Evolutionary conservation across 192 early-diverging fungal genomes (phyloP).

Genomic region (Thamnidium elegans): DNA sequence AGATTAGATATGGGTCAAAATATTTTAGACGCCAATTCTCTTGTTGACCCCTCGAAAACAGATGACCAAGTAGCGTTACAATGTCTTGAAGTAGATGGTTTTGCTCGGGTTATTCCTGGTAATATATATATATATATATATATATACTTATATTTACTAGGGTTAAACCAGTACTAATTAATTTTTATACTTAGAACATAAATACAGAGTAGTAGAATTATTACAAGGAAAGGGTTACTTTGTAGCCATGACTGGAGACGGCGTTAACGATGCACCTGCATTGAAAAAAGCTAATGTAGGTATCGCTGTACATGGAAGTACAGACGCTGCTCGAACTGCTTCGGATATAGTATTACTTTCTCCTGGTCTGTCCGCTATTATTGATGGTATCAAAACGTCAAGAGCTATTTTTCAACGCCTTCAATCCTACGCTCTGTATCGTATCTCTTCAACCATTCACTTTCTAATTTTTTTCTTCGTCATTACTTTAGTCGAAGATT

Average conservation of each 20-base stretch:
- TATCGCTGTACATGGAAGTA: conserved; percentile 75
- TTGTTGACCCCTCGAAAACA: conserved; percentile 42
- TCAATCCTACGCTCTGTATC: conserved; percentile 67
- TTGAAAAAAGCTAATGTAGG: conserved; percentile 79
- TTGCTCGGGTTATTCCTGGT: conserved; percentile 74
- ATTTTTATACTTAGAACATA: conserved; percentile 64
- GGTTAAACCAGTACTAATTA: not conserved
- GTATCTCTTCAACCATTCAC: conserved; percentile 77
- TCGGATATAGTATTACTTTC: conserved; percentile 75
- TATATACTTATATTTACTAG: not conserved
- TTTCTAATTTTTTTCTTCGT: conserved; percentile 81
- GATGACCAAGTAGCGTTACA: conserved; percentile 57
- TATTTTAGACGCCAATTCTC: conserved; percentile 61
- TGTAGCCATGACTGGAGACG: conserved; percentile 78
- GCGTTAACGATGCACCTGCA: conserved; percentile 83
- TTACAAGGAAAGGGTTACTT: conserved; percentile 58
- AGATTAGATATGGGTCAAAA: conserved; percentile 65
- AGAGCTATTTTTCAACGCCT: conserved; percentile 75
- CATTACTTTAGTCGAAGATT: conserved; percentile 58
- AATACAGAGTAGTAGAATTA: conserved; percentile 70
- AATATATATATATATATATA: too few species aligned
- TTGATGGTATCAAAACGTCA: conserved; percentile 68
- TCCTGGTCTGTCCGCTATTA: conserved; percentile 68
- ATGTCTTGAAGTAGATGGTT: conserved; percentile 64
- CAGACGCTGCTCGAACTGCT: conserved; percentile 74